Base-by-base conservation (phyloP, 2,329 filamentous ascomycete genomes). In the Cryphonectria radicalis region DNA sequence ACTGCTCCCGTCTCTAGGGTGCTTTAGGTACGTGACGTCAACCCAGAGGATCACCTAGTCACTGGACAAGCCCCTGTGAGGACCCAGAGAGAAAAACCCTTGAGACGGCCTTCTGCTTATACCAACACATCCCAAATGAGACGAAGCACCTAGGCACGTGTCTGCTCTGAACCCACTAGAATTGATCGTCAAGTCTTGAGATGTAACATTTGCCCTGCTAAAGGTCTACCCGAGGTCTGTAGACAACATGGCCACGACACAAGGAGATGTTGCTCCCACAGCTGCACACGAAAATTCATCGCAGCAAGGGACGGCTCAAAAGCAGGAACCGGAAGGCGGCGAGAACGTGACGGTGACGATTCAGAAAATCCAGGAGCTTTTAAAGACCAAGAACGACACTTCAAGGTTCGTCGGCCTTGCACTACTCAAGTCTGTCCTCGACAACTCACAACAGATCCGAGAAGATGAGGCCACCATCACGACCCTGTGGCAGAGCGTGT, bases 391-490 rank as follows among this genome's bases (percentile, higher is more conserved):
- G 72, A 86, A 92, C 77, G 90, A 93, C 77, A 92, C 91, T 0
- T 88, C 89, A 28, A 86, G 89, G 76, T 92, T 93, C 74, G 90
- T 92, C 55, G 91, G 90, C 10, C 82, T 93, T 32, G 89, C 90
- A 0, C 83, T 92, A 32, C 83, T 92, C 66, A 91, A 90, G 76
- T 87, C 88, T n/a, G 80, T 91, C 17, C 83, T 93, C 43, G 90
- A 92, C 78, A 89, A 88, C 76, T 86, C 87, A 7, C 80, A 83
- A 32, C 78, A 84, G n/a, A 78, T 90, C 32, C 83, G 83, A 62
- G 79, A 84, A 67, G 83, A 90, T 78, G 80, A 83, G 13, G 78
- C 79, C 1, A 77, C 77, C 10, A 76, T 91, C 5, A 76, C 79
- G n/a, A 78, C 77, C 19, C 80, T 91, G 59, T 93, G 91, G 91